A percentile compares a stretch with the other conserved stretches of the same genome.
Evolutionary conservation across 192 early-diverging fungal genomes (phyloP).

Genomic region (Backusella macrospora): DNA sequence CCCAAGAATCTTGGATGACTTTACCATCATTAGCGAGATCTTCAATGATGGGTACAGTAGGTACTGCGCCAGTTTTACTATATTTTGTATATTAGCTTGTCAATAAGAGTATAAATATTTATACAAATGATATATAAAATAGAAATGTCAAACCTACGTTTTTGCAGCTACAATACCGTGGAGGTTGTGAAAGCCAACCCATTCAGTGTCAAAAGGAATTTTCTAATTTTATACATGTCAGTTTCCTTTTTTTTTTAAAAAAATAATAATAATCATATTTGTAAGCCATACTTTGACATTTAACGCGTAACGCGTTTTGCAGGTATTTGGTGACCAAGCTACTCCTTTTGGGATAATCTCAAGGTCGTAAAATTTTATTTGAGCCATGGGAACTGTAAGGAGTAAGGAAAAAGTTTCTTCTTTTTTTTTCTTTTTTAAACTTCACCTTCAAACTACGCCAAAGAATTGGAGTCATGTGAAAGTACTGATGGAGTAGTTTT

Average conservation of each 20-base stretch:
- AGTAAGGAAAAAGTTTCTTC: background rate
- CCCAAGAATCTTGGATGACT: conserved; percentile 51
- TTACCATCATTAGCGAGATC: conserved; percentile 34
- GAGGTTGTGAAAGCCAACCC: conserved; percentile 2
- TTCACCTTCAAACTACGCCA: too few species aligned
- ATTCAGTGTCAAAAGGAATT: background rate
- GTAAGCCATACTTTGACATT: background rate
- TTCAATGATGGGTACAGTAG: conserved; percentile 47
- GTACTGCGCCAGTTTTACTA: conserved; percentile 15
- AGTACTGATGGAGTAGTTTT: too few species aligned
- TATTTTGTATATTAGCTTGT: background rate
- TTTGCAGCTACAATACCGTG: background rate
- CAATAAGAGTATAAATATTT: background rate
- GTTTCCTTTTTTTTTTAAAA: background rate
- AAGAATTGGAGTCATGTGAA: too few species aligned
- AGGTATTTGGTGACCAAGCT: conserved; percentile 1
- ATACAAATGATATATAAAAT: background rate
- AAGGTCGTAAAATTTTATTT: background rate
- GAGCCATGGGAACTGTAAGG: background rate
- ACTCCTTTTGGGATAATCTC: background rate
- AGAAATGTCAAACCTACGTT: background rate
- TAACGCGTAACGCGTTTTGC: conserved; percentile 2
- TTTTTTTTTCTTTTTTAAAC: background rate
- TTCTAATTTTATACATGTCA: background rate
- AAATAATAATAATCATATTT: background rate